Evolutionary conservation across 129 eudicot species (phyloP).

Genomic region (Solidago caesia): DNA sequence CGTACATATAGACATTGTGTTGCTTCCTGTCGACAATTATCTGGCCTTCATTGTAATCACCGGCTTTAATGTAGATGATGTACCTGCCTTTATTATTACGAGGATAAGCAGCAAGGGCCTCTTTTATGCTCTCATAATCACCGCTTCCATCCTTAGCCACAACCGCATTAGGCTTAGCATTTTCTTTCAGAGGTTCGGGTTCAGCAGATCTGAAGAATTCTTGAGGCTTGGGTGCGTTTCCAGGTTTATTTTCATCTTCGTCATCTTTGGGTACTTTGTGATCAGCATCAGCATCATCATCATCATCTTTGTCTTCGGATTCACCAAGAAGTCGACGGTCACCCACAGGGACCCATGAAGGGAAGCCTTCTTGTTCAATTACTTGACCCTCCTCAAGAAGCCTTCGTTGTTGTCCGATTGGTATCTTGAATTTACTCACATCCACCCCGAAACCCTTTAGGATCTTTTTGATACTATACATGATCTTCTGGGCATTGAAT

Average conservation of each 20-base stretch:
- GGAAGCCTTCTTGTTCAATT: constrained; percentile 36
- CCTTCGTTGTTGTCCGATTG: constrained; percentile 33
- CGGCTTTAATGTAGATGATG: constrained; percentile 48
- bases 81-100: constrained; percentile 41
- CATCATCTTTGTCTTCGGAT: not conserved
- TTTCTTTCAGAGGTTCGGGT: constrained; percentile 13
- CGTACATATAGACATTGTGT: constrained; percentile 49
- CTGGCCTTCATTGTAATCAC: constrained; percentile 46
- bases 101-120: constrained; percentile 52
- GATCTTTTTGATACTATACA: constrained; percentile 32
- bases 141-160: constrained; percentile 75
- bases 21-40: constrained; percentile 35
- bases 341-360: constrained; percentile 44
- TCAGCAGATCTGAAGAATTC: constrained; percentile 29
- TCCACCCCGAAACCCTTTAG: constrained; percentile 37
- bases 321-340: constrained; percentile 53
- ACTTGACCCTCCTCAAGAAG: constrained; percentile 30
- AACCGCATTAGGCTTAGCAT: constrained; percentile 43
- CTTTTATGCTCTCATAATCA: constrained; percentile 45
- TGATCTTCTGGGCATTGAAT: constrained; percentile 47
- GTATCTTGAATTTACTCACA: not conserved
- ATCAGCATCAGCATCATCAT: not conserved
- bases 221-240: constrained; percentile 9
- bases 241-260: not conserved
- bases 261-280: not conserved